Base-by-base conservation (phyloP, 1,284 basidiomycete genomes). In the Anthracocystis walkeri region DNA sequence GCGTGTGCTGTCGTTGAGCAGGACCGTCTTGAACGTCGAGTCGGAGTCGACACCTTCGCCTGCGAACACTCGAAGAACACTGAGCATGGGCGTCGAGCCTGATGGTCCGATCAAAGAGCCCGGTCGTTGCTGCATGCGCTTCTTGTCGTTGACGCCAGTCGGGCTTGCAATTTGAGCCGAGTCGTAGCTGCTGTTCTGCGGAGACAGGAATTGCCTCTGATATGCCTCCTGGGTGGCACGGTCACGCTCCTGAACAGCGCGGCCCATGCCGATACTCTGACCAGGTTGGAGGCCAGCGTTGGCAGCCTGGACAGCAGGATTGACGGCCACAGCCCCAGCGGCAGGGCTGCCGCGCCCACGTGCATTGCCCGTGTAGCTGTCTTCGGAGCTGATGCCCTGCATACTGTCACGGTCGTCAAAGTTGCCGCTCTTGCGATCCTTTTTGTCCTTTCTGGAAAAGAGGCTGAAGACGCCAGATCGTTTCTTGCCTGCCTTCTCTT, bases 21-120 rank as follows among this genome's bases (percentile, higher is more conserved):
- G 87, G 0, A 97, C 96, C 1, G 96, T 98, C 88, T 98, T 98
- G 89, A 98, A 99, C 0, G 95, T 97, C 3, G 94, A 93, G 77
- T 97, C 95, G 1, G 93, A 93, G 82, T 95, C 91, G 66, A 88
- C 82, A 21, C 86, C 82, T 70, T 92, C 90, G 10, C 95, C 96
- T 0, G 95, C 95, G 84, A 99, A 98, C 48, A 99, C 90, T 20
- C 95, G 92, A 57, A 98, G 90, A 65, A 99, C 95, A 79, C 92
- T 97, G 65, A 98, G 89, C 75, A 95, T 91, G 0, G 93, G 93
- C 7, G 93, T 90, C 18, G 89, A 89, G 18, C 77, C 78, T 0
- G 82, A 78, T 18, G 80, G 78, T 16, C 73, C 83, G 2, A 90
- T 61, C 27, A 85, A 52, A 20, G 79, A 81, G 12, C 82, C 83